phyloP scores from a whole-genome alignment of 345 rosid species.

The Microcos paniculata region DNA sequence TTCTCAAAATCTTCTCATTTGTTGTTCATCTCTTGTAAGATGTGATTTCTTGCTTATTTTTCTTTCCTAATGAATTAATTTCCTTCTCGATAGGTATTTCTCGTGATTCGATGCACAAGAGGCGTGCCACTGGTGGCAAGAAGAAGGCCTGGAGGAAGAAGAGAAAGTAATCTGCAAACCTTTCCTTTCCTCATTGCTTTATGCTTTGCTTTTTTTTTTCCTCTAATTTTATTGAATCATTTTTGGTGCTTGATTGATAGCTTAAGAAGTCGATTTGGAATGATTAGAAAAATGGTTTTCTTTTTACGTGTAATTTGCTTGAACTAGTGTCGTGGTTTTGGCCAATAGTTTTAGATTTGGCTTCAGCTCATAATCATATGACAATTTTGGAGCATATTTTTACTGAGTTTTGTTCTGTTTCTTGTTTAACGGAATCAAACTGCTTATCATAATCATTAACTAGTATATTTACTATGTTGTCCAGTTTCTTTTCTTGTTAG shows the following conservation, averaged over 20 bases:
- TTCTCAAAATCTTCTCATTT: neutral
- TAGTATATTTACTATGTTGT: neutral
- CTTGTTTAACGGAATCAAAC: neutral
- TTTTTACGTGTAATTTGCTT: neutral
- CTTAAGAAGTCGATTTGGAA: neutral
- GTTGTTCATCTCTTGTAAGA: neutral
- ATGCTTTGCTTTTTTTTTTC: neutral
- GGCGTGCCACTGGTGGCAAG: slow-evolving; percentile 94
- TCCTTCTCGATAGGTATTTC: slow-evolving; percentile 53
- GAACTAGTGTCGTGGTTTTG: neutral
- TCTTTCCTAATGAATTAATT: neutral
- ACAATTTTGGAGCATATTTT: neutral
- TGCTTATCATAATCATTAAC: neutral
- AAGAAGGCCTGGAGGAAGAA: slow-evolving; percentile 94
- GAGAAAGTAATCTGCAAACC: slow-evolving; percentile 52
- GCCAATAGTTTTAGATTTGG: neutral
- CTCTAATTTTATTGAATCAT: neutral
- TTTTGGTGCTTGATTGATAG: neutral
- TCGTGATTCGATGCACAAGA: slow-evolving; percentile 90
- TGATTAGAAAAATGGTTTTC: neutral
- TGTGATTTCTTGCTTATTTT: neutral
- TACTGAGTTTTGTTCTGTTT: neutral
- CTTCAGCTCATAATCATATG: neutral
- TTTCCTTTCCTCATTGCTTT: neutral
- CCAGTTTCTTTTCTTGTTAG: neutral